Evolutionary conservation across 225 moss, liverwort and hornwort genomes (phyloP).

Genomic region (Pseudoscleropodium purum): DNA sequence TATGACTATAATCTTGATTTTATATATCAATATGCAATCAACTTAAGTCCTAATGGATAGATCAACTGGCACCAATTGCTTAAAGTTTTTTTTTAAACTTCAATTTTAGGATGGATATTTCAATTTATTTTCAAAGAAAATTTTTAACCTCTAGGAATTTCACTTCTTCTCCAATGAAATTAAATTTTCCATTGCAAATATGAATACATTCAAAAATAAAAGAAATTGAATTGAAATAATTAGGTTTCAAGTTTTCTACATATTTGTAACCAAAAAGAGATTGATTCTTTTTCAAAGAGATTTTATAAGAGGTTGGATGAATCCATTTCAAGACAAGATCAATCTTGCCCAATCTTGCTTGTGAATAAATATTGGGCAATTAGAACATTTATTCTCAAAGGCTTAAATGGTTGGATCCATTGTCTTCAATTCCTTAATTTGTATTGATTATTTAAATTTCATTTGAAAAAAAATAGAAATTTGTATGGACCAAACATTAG

Average conservation of each 20-base stretch:
- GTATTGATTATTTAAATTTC: neutral
- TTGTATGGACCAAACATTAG: neutral
- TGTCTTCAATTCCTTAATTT: neutral
- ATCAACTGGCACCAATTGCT: neutral
- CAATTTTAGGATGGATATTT: neutral
- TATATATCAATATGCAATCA: neutral
- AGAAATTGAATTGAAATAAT: neutral
- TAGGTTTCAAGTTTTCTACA: accelerated
- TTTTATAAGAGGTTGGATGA: neutral
- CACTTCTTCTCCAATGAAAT: neutral
- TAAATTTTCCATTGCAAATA: neutral
- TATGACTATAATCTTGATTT: neutral
- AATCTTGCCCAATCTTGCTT: accelerated
- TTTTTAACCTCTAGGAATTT: neutral
- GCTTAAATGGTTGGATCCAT: neutral
- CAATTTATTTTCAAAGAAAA: neutral
- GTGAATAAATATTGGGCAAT: neutral
- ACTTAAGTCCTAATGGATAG: neutral
- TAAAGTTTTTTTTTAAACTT: neutral
- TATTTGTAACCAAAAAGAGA: neutral
- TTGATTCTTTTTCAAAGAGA: neutral
- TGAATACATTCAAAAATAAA: neutral
- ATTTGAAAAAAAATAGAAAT: neutral
- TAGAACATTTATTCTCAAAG: neutral
- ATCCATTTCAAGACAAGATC: neutral